These are phyloP conservation scores for Chaetomium sp. DNA, from an alignment of 2,329 filamentous ascomycete genomes.

Conservation along the genomic window DNA sequence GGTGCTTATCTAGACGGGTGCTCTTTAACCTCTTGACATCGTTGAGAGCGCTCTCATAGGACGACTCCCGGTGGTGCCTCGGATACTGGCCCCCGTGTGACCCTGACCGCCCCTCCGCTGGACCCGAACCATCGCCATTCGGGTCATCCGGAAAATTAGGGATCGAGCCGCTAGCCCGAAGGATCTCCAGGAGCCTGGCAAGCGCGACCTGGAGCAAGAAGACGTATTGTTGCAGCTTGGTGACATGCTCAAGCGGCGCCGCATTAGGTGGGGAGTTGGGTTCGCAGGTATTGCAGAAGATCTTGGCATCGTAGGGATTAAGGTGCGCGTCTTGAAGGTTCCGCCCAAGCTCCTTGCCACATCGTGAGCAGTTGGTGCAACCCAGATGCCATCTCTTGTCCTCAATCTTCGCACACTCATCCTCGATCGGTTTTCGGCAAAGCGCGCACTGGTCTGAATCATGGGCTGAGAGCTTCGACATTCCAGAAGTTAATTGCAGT, in stretches of 20 bases:
- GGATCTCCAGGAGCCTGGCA: conserved; percentile 82
- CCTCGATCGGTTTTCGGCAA: conserved; percentile 88
- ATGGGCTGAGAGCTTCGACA: conserved; percentile 68
- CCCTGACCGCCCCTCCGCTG: conserved; percentile 69
- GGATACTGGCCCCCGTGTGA: conserved; percentile 65
- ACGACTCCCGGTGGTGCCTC: conserved; percentile 68
- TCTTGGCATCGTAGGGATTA: conserved; percentile 66
- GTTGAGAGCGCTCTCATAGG: conserved; percentile 93
- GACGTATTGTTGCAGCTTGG: conserved; percentile 90
- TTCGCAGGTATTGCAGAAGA: conserved; percentile 72
- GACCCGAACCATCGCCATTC: conserved; percentile 66
- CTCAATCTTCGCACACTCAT: conserved; percentile 79
- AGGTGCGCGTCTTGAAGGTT: conserved; percentile 70
- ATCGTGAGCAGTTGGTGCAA: conserved; percentile 76
- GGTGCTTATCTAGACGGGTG: conserved; percentile 88
- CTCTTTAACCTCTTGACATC: conserved; percentile 91
- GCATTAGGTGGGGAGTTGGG: conserved; percentile 55
- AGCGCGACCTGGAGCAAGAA: conserved; percentile 91
- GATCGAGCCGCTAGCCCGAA: conserved; percentile 80
- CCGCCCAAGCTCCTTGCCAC: conserved; percentile 65
- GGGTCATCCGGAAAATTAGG: conserved; percentile 70
- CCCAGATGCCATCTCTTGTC: conserved; percentile 81
- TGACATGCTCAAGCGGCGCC: conserved; percentile 69
- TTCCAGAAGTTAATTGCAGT: conserved; percentile 65
- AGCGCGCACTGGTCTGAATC: conserved; percentile 81